A percentile compares a stretch with the other conserved stretches of the same genome.
These are phyloP conservation scores for Pyrus hybrid DNA, from an alignment of 331 rosid species.

Conservation along the genomic window DNA sequence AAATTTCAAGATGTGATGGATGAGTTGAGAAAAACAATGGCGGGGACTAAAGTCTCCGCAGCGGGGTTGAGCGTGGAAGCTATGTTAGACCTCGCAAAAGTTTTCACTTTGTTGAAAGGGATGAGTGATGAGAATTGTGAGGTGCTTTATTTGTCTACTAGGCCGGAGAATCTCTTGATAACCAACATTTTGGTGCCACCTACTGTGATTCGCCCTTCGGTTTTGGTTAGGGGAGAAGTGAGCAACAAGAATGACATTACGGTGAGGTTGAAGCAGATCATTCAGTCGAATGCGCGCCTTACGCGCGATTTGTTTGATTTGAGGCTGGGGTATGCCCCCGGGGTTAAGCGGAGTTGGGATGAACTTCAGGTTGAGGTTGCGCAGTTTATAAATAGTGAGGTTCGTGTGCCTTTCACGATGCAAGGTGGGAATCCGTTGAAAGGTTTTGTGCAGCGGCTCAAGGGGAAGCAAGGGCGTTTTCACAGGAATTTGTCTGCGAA, in stretches of 20 bases:
- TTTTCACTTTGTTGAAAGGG: constrained; percentile 52
- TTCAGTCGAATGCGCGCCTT: constrained; percentile 52
- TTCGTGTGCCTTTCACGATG: constrained; percentile 40
- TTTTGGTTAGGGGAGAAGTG: constrained; percentile 72
- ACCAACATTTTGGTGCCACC: constrained; percentile 80
- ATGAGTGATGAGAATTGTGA: constrained; percentile 83
- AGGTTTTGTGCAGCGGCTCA: constrained; percentile 85
- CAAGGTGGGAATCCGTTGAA: constrained; percentile 40
- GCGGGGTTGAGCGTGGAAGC: neutral
- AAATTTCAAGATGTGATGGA: constrained; percentile 39
- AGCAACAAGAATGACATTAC: constrained; percentile 93
- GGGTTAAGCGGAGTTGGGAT: constrained; percentile 31
- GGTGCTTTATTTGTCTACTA: constrained; percentile 57
- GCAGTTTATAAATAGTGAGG: constrained; percentile 76
- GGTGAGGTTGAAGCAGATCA: constrained; percentile 60
- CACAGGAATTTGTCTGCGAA: constrained; percentile 90
- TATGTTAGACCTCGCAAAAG: constrained; percentile 36
- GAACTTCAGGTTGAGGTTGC: constrained; percentile 72
- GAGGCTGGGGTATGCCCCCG: constrained; percentile 20
- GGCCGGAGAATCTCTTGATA: constrained; percentile 71
- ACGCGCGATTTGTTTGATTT: constrained; percentile 28
- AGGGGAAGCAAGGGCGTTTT: constrained; percentile 91
- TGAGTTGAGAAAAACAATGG: constrained; percentile 47
- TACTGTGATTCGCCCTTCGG: constrained; percentile 83
- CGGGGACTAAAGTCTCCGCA: constrained; percentile 39